Conservation (phyloP, 139 green algal species). For the Tetradesmus obliquus region DNA sequence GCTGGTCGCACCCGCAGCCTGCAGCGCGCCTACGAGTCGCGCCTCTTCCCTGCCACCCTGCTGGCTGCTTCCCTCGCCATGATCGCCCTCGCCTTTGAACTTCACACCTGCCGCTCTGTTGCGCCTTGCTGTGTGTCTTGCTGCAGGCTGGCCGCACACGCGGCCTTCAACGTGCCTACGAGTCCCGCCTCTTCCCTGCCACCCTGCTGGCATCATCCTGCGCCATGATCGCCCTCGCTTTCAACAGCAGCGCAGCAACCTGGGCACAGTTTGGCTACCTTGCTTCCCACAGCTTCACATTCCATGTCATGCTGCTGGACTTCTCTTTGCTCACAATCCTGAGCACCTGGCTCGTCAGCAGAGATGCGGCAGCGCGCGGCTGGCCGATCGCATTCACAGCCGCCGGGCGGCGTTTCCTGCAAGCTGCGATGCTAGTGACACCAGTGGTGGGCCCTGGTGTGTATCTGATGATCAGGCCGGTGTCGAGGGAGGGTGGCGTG, state of each 20-base stretch:
- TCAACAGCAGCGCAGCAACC: background rate
- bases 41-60: background rate
- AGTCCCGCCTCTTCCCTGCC: slow-evolving; percentile 1
- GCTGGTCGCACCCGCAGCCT: background rate
- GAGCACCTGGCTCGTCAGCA: slow-evolving; percentile 7
- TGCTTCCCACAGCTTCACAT: slow-evolving; percentile 1
- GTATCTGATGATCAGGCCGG: slow-evolving; percentile 15
- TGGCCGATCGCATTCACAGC: background rate
- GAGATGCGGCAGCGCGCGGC: background rate
- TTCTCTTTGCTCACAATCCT: background rate
- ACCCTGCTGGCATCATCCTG: background rate
- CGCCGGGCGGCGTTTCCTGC: background rate
- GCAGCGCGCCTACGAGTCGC: background rate
- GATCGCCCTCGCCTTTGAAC: background rate
- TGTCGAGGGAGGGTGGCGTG: background rate
- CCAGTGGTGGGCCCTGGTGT: background rate
- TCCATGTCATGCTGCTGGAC: slow-evolving; percentile 32
- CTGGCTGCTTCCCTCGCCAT: background rate
- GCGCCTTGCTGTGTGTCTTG: background rate
- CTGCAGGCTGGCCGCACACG: background rate
- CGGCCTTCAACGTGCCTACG: background rate
- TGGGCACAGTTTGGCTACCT: slow-evolving; percentile 41
- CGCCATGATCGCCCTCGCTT: background rate
- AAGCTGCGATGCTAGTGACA: background rate
- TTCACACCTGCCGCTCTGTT: background rate